Evolutionary conservation across 2,329 filamentous ascomycete genomes (phyloP).

Genomic region (Epichloe uncinata): DNA sequence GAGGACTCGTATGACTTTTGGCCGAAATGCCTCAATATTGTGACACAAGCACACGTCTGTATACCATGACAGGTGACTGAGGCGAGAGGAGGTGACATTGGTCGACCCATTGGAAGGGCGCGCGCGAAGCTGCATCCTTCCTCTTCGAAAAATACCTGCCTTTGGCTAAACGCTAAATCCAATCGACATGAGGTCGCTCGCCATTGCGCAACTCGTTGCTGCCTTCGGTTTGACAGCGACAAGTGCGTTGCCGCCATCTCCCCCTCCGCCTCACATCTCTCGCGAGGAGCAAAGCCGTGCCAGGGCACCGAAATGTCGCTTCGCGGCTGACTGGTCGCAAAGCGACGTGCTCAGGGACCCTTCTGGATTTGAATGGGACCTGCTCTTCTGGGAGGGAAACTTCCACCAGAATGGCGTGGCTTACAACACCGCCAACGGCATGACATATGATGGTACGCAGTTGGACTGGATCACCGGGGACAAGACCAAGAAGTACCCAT

Average conservation of each 20-base stretch:
- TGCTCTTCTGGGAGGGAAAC: conserved; percentile 31
- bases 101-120: too few species aligned
- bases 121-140: too few species aligned
- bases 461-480: conserved; percentile 24
- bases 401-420: conserved; percentile 28
- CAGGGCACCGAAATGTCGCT: conserved; percentile 15
- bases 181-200: not conserved
- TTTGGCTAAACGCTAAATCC: not conserved
- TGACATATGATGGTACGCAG: conserved; percentile 27
- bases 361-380: conserved; percentile 20
- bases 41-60: too few species aligned
- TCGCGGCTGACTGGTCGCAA: conserved; percentile 17
- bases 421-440: conserved; percentile 28
- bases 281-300: not conserved
- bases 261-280: not conserved
- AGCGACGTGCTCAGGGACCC: conserved; percentile 16
- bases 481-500: conserved; percentile 21
- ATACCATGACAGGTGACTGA: too few species aligned
- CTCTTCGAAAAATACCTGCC: too few species aligned
- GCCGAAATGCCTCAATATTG: too few species aligned
- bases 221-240: not conserved
- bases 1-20: too few species aligned
- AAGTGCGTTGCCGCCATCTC: not conserved
- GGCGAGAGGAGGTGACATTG: too few species aligned
- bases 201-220: not conserved